Percentiles rank a stretch among this genome's conserved stretches.
Conservation (phyloP, 2,329 filamentous ascomycete species). For the Fusarium austroafricanum region DNA sequence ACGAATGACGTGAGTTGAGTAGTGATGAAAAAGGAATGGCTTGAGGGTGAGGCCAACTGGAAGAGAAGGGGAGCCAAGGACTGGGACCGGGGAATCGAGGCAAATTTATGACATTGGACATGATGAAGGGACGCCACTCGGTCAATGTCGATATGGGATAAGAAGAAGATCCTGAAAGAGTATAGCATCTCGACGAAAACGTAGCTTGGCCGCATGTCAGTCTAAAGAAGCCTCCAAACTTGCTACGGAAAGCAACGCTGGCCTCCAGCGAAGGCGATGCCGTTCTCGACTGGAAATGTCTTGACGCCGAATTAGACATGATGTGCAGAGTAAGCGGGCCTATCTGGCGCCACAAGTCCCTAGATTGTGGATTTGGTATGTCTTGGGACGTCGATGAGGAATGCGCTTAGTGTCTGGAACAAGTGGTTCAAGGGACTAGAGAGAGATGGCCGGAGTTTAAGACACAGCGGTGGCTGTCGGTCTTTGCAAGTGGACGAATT, state of each 20-base stretch:
- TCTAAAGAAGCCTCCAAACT: conserved; percentile 10
- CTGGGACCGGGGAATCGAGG: conserved; percentile 19
- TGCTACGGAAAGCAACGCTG: conserved; percentile 34
- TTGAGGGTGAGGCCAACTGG: conserved; percentile 18
- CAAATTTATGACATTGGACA: conserved; percentile 33
- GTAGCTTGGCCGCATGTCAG: conserved; percentile 15
- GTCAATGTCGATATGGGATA: neutral
- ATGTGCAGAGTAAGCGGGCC: neutral
- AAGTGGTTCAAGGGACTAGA: conserved; percentile 8
- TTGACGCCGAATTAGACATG: conserved; percentile 21
- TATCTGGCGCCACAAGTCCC: conserved; percentile 20
- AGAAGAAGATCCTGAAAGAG: conserved; percentile 1
- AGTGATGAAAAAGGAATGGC: conserved; percentile 27
- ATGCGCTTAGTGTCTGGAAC: conserved; percentile 36
- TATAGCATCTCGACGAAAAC: conserved; percentile 28
- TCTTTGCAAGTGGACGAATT: neutral
- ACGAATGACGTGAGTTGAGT: conserved; percentile 26
- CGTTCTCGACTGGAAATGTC: conserved; percentile 20
- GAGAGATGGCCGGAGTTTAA: conserved; percentile 4
- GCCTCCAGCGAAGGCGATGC: conserved; percentile 5
- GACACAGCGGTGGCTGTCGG: conserved; percentile 11
- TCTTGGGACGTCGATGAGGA: conserved; percentile 28
- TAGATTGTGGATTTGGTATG: conserved; percentile 39
- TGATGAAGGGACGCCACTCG: conserved; percentile 16
- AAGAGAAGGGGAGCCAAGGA: conserved; percentile 11